Evolutionary conservation across 2,329 filamentous ascomycete species (phyloP).

Genomic region (Penicillium sp.): DNA sequence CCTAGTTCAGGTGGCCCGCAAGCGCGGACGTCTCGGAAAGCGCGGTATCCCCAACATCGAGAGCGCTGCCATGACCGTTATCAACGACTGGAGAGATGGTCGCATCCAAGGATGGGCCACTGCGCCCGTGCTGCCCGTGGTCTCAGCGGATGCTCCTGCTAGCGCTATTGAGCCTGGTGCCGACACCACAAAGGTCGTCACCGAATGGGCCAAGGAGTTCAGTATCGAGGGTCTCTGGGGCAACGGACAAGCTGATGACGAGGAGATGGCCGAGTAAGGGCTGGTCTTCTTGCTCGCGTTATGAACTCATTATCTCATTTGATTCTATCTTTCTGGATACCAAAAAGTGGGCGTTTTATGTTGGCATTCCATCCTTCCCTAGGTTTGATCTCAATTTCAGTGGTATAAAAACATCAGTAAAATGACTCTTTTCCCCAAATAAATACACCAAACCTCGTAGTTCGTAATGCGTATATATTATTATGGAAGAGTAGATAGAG

Average conservation of each 20-base stretch:
- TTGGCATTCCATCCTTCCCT: slow-evolving; percentile 20
- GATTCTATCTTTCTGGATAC: slow-evolving; percentile 30
- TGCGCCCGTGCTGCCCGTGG: slow-evolving; percentile 64
- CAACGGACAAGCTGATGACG: slow-evolving; percentile 51
- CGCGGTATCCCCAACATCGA: slow-evolving; percentile 87
- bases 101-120: slow-evolving; percentile 91
- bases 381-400: slow-evolving; percentile 16
- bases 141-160: slow-evolving; percentile 35
- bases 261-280: slow-evolving; percentile 42
- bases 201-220: slow-evolving; percentile 91
- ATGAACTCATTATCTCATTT: slow-evolving; percentile 26
- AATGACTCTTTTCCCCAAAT: not conserved
- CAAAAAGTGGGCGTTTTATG: slow-evolving; percentile 32
- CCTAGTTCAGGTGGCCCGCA: slow-evolving; percentile 89
- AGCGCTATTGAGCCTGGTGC: slow-evolving; percentile 46
- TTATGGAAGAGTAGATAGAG: not conserved
- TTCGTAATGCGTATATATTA: not conserved
- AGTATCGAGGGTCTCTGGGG: slow-evolving; percentile 92
- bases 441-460: not conserved
- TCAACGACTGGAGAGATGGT: slow-evolving; percentile 96
- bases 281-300: slow-evolving; percentile 16
- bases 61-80: slow-evolving; percentile 84
- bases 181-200: slow-evolving; percentile 80
- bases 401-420: slow-evolving; percentile 4
- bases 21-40: slow-evolving; percentile 81